Evolutionary conservation across 2,329 filamentous ascomycete genomes (phyloP).

Genomic region (Arthrinium puccinioides): DNA sequence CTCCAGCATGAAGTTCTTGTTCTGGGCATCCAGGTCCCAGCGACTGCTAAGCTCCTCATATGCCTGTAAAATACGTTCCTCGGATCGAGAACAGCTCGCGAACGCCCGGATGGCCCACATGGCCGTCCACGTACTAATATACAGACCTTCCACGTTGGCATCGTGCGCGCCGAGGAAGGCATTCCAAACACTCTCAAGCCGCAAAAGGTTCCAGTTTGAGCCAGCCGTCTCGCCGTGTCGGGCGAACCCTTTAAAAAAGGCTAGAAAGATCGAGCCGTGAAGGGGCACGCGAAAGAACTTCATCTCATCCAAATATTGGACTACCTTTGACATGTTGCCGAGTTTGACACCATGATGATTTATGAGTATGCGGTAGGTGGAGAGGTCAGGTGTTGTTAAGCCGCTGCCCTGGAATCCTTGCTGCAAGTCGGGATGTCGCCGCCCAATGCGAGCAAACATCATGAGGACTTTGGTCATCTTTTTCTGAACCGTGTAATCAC

Average conservation of each 20-base stretch:
- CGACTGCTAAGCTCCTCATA: constrained; percentile 42
- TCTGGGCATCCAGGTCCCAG: constrained; percentile 36
- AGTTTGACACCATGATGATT: constrained; percentile 61
- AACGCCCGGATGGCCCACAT: constrained; percentile 58
- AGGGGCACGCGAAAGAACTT: constrained; percentile 57
- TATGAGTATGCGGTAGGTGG: constrained; percentile 75
- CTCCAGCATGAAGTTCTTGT: constrained; percentile 38
- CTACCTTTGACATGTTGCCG: constrained; percentile 66
- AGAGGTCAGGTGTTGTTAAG: constrained; percentile 64
- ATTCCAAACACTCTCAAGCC: constrained; percentile 61
- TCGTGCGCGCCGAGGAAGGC: constrained; percentile 54
- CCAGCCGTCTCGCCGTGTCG: constrained; percentile 57
- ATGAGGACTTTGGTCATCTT: constrained; percentile 48
- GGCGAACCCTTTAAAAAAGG: constrained; percentile 77
- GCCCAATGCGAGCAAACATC: constrained; percentile 49
- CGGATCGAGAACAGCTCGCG: constrained; percentile 43
- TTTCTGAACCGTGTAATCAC: constrained; percentile 38
- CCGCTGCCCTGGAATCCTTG: constrained; percentile 51
- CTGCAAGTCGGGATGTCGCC: constrained; percentile 47
- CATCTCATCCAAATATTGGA: constrained; percentile 75
- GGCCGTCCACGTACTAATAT: constrained; percentile 53
- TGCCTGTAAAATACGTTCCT: constrained; percentile 42
- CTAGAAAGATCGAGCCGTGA: constrained; percentile 70
- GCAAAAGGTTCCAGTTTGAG: constrained; percentile 63
- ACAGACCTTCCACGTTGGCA: constrained; percentile 34